Evolutionary conservation across 2,329 filamentous ascomycete genomes (phyloP), one percentile per base, ranked within the genome.

Genomic region (Penicillium janthinellum): DNA sequence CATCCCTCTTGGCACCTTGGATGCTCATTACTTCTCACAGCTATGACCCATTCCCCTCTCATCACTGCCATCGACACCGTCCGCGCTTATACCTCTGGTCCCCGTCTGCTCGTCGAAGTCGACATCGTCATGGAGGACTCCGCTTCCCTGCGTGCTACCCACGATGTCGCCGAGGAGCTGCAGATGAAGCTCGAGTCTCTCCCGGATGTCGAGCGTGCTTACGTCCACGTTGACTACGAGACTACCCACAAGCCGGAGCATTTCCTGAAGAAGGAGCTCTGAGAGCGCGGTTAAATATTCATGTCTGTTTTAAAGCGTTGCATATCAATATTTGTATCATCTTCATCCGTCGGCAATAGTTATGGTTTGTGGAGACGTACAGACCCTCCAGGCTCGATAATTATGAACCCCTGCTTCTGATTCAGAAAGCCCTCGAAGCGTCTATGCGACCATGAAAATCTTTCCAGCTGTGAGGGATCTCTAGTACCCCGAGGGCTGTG

Each of bases 151-250:
- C 83, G 85, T 63, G 88, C 88, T 54, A 95, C 92, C 0, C 95
- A 99, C 75, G 95, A 99, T 71, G 86, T 97, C 12, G 94, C 95
- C 0, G 95, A 99, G 78, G 92, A 90, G 69, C 82, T 99, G 69
- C 95, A 99, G 82, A 90, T 90, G 63, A 98, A 98, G 81, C 82
- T 98, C 2, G 95, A 99, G 83, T 90, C 88, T 58, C 77, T 99
- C 64, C 94, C 95, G 0, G 89, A 96, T 73, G 88, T 98, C 10
- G 95, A 98, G 83, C 82, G 95, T 60, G 92, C 92, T 0, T 98
- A 97, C 73, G 95, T 98, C 20, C 95, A 99, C 75, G 93, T 97
- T 17, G 95, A 99, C 76, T 98, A 96, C 70, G 95, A 98, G 80
- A 97, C 93, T 4, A 92, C 90, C 17, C 95, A 98, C 77, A 93